Conservation (phyloP, 83 land plant species). For the Picea abies region DNA sequence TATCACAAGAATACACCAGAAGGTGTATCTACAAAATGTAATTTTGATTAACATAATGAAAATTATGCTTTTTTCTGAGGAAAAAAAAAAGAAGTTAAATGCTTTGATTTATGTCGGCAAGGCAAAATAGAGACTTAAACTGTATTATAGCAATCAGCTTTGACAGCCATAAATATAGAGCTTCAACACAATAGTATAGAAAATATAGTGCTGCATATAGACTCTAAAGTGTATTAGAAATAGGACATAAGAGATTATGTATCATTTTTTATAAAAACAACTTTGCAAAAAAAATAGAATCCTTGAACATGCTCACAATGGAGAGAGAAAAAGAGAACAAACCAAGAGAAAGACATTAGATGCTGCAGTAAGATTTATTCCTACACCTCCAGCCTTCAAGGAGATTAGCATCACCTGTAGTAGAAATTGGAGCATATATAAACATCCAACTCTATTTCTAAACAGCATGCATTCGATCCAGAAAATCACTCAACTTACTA, state of each 20-base stretch:
- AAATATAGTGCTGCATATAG: background rate
- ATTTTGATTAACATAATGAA: too few relatives aligned
- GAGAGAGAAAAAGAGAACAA: conserved; percentile 15
- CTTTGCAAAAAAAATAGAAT: background rate
- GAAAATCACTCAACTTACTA: conserved; percentile 9
- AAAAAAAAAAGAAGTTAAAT: too few relatives aligned
- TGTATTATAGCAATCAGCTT: background rate
- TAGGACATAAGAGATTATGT: background rate
- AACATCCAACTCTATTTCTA: background rate
- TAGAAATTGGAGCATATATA: conserved; percentile 2
- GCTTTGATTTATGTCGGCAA: too few relatives aligned
- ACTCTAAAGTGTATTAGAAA: background rate
- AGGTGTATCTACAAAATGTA: too few relatives aligned
- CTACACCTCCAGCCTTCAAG: conserved; percentile 98
- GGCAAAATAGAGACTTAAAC: too few relatives aligned
- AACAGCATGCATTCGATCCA: background rate
- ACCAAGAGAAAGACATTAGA: conserved; percentile 98
- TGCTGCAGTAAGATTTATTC: conserved; percentile 96
- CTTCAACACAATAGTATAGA: background rate
- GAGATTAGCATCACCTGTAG: conserved; percentile 90
- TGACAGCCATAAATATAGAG: background rate
- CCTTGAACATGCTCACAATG: background rate
- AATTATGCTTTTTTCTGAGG: too few relatives aligned
- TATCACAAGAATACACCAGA: too few relatives aligned
- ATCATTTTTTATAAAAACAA: background rate